These are phyloP conservation scores for Dunaliella primolecta DNA, from an alignment of 139 green algal species.

Conservation along the genomic window DNA sequence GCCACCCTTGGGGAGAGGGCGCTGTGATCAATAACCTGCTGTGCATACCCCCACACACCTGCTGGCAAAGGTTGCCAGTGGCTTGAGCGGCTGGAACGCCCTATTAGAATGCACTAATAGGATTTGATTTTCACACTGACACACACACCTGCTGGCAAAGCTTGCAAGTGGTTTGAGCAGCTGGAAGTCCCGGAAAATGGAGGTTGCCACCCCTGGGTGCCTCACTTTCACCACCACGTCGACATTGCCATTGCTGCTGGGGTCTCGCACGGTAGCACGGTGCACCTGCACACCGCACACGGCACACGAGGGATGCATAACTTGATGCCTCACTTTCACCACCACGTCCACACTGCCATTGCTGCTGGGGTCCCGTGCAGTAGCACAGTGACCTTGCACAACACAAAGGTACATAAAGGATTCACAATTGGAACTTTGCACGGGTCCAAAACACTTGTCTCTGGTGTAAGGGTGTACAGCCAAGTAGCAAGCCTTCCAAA, in stretches of 20 bases:
- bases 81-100: no score
- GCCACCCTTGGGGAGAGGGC: constrained; percentile 80
- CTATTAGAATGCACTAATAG: no score
- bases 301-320: no score
- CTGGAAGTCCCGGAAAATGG: constrained; percentile 87
- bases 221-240: constrained; percentile 82
- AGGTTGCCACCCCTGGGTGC: constrained; percentile 78
- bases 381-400: constrained; percentile 79
- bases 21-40: no score
- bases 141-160: constrained; percentile 14
- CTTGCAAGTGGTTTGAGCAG: constrained; percentile 70
- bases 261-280: constrained; percentile 52
- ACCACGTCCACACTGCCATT: constrained; percentile 38
- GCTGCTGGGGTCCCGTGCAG: constrained; percentile 32
- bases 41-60: no score
- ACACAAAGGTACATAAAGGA: no score
- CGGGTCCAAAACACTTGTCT: no score
- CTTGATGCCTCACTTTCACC: constrained; percentile 91
- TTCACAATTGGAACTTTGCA: no score
- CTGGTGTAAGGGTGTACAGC: no score
- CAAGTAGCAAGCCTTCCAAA: no score
- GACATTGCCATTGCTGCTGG: constrained; percentile 16
- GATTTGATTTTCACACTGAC: no score
- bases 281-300: constrained; percentile 65
- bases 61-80: no score